A percentile compares a stretch with the other conserved stretches of the same genome.
phyloP scores from a whole-genome alignment of 306 rosid genomes.

The Spatholobus suberectus region DNA sequence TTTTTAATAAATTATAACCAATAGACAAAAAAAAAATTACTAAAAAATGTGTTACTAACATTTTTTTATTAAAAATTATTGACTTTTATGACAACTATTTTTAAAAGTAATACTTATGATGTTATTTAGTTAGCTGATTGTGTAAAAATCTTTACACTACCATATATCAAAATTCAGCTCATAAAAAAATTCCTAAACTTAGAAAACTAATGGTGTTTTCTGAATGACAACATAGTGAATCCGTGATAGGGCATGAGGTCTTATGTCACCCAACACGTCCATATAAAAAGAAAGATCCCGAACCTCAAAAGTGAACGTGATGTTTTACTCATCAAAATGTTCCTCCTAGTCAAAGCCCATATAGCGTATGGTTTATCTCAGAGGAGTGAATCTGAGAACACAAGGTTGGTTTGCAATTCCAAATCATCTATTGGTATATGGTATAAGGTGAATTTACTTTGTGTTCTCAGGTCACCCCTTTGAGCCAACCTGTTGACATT shows the following conservation, averaged over 20 bases:
- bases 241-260: not conserved
- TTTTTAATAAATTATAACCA: no score
- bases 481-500: conserved; percentile 37
- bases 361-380: conserved; percentile 41
- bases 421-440: not conserved
- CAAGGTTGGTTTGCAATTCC: conserved; percentile 27
- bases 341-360: not conserved
- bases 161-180: not conserved
- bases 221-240: conserved; percentile 45
- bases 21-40: no score
- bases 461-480: conserved; percentile 64
- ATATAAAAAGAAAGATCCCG: conserved; percentile 1
- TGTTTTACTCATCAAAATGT: not conserved
- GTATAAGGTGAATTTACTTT: conserved; percentile 30
- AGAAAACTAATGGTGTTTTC: not conserved
- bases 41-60: no score
- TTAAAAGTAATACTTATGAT: not conserved
- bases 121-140: not conserved
- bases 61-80: not conserved
- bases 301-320: not conserved
- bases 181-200: not conserved
- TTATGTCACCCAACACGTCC: not conserved
- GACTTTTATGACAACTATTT: not conserved
- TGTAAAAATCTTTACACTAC: not conserved
- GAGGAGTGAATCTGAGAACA: conserved; percentile 53